Percentiles rank a stretch among this genome's conserved stretches.
phyloP scores from a whole-genome alignment of 176 grass and related monocot genomes.

The Dactylis glomerata region DNA sequence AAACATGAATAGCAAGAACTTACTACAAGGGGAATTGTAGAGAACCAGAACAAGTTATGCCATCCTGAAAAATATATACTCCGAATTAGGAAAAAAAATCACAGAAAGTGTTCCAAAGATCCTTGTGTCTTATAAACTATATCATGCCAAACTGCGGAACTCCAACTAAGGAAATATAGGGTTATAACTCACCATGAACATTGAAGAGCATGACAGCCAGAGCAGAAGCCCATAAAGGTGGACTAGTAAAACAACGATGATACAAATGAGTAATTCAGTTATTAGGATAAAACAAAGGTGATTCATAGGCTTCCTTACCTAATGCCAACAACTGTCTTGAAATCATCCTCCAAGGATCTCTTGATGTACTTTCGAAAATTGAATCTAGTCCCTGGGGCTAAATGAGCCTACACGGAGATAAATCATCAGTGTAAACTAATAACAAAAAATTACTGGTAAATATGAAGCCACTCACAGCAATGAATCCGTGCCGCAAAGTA shows the following conservation, averaged over 20 bases:
- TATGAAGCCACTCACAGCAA: slow-evolving; percentile 54
- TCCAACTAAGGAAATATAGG: slow-evolving; percentile 3
- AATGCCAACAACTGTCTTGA: slow-evolving; percentile 83
- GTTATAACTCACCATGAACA: slow-evolving; percentile 61
- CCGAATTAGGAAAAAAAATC: not conserved
- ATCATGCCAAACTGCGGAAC: not conserved
- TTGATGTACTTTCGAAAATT: slow-evolving; percentile 89
- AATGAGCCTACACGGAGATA: slow-evolving; percentile 57
- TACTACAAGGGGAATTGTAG: slow-evolving; percentile 69
- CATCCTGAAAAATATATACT: slow-evolving; percentile 57
- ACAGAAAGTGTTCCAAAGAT: not conserved
- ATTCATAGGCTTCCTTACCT: slow-evolving; percentile 41
- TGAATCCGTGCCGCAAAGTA: slow-evolving; percentile 78
- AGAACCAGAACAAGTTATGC: slow-evolving; percentile 67
- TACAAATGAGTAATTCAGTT: slow-evolving; percentile 23
- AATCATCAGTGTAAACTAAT: slow-evolving; percentile 4
- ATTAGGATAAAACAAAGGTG: slow-evolving; percentile 1
- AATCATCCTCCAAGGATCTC: slow-evolving; percentile 87
- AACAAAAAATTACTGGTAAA: not conserved
- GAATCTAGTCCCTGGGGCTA: slow-evolving; percentile 70
- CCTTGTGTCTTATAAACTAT: not conserved
- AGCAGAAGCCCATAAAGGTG: slow-evolving; percentile 76
- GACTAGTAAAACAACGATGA: slow-evolving; percentile 40
- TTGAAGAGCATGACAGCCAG: slow-evolving; percentile 76
- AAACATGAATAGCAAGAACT: slow-evolving; percentile 30